Percentiles rank a stretch among this genome's conserved stretches.
Evolutionary conservation across 495 filamentous ascomycete species (phyloP).

Genomic region (Xylaria grammica): DNA sequence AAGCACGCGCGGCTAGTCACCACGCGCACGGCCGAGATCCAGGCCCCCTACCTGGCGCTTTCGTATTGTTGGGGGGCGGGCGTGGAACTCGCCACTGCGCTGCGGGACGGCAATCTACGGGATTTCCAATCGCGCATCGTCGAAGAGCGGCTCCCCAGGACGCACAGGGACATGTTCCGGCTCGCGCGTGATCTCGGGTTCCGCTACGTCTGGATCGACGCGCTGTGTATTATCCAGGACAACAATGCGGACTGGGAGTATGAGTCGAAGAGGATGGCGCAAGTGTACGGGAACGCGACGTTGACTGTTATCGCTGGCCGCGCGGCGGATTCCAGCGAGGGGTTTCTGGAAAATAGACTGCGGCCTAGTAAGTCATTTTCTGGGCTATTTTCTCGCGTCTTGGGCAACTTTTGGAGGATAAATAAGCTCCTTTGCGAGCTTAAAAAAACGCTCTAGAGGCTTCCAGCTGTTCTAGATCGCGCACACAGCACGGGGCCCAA

Average conservation of each 20-base stretch:
- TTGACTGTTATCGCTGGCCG: constrained; percentile 4
- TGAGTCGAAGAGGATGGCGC: not conserved
- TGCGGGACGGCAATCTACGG: constrained; percentile 7
- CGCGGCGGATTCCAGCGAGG: not conserved
- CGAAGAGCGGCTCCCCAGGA: constrained; percentile 23
- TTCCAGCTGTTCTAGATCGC: too few relatives aligned
- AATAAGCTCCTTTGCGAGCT: too few relatives aligned
- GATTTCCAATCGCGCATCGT: not conserved
- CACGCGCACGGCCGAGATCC: not conserved
- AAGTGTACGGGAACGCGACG: not conserved
- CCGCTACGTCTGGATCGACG: constrained; percentile 43
- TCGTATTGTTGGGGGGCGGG: constrained; percentile 32
- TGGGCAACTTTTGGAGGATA: too few relatives aligned
- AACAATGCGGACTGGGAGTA: constrained; percentile 22
- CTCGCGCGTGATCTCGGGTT: constrained; percentile 29
- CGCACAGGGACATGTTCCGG: constrained; percentile 34
- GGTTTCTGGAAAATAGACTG: not conserved
- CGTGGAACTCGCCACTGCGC: constrained; percentile 1
- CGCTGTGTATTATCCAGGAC: constrained; percentile 43
- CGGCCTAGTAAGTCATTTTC: too few relatives aligned
- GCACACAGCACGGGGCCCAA: too few relatives aligned
- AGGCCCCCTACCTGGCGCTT: constrained; percentile 25
- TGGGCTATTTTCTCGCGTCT: too few relatives aligned
- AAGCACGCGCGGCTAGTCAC: not conserved
- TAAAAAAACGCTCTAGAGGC: too few relatives aligned